Base-by-base conservation (phyloP, 2,329 filamentous ascomycete genomes). In the Penicillium sp. region DNA sequence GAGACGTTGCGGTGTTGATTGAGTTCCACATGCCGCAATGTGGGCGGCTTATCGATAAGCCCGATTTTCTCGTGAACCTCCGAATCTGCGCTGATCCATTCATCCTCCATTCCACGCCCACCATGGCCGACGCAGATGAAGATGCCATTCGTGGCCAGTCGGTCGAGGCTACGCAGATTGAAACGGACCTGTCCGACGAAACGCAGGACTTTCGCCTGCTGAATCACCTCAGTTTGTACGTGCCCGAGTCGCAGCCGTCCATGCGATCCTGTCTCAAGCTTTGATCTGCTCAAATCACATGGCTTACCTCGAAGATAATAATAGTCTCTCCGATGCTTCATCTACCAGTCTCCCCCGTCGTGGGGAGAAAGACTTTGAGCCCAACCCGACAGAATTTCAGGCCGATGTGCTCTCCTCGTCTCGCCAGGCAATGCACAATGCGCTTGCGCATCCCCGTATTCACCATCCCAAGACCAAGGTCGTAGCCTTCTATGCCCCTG, bases 281-380 rank as follows among this genome's bases (percentile, higher is more conserved):
- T n/a, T n/a, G n/a, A n/a, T n/a, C n/a, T n/a, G n/a, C n/a, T n/a
- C n/a, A n/a, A n/a, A n/a, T n/a, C n/a, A n/a, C n/a, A n/a, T n/a
- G n/a, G n/a, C n/a, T n/a, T n/a, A n/a, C n/a, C n/a, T n/a, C n/a
- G n/a, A n/a, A n/a, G n/a, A n/a, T n/a, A n/a, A n/a, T n/a, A n/a
- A n/a, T 37, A 66, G 62, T 20, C 48, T 63, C 29, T 50, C 61
- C 32, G 62, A 64, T 26, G 44, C 54, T 16, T 50, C 54, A 17
- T 52, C 63, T 40, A 45, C 61, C 11, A 52, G 79, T 52, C 75
- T 89, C 8, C 87, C 94, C 23, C 88, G 90, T 50, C 86, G 88
- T 47, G 92, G 92, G 44, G 88, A 94, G 62, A 98, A 98, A 65
- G 92, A 98, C 68, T 98, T 95, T 62, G 92, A 96, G 67, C 82